Evolutionary conservation across 2,329 filamentous ascomycete species (phyloP).

Genomic region (Colletotrichum somersetense): DNA sequence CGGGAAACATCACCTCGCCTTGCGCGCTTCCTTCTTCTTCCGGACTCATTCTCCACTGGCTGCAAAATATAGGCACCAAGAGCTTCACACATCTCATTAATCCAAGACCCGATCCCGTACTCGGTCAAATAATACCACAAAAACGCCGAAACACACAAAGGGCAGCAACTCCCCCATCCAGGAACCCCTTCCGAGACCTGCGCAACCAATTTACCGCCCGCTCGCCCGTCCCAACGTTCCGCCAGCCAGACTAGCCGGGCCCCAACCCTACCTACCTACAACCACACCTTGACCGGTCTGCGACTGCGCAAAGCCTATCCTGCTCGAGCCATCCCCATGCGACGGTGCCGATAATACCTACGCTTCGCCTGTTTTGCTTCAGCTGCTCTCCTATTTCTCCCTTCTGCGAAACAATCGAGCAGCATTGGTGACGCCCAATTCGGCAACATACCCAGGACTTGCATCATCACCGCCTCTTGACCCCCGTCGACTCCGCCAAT

Average conservation of each 20-base stretch:
- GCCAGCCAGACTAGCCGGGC: background rate
- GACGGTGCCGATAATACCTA: slow-evolving; percentile 46
- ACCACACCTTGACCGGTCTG: slow-evolving; percentile 20
- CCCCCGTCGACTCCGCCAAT: slow-evolving; percentile 41
- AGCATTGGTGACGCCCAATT: slow-evolving; percentile 54
- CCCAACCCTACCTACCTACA: background rate
- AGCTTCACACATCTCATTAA: slow-evolving; percentile 17
- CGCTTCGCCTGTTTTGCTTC: slow-evolving; percentile 45
- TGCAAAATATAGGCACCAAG: slow-evolving; percentile 19
- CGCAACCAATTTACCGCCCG: slow-evolving; percentile 33
- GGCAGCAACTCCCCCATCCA: slow-evolving; percentile 10
- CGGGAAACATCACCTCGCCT: slow-evolving; percentile 12
- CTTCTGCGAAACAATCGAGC: slow-evolving; percentile 49
- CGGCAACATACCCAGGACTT: slow-evolving; percentile 48
- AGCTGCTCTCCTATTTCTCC: slow-evolving; percentile 39
- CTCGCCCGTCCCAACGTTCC: slow-evolving; percentile 21
- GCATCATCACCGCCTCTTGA: slow-evolving; percentile 43
- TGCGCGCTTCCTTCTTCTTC: slow-evolving; percentile 12
- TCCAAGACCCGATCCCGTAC: slow-evolving; percentile 38
- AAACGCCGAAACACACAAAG: slow-evolving; percentile 24
- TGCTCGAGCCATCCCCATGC: slow-evolving; percentile 38
- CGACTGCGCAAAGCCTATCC: slow-evolving; percentile 28
- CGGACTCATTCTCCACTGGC: slow-evolving; percentile 15
- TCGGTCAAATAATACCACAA: slow-evolving; percentile 38
- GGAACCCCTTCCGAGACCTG: slow-evolving; percentile 42